Base-by-base conservation (phyloP, 1,139 yeast genomes). In the Pneumocystis carinii region DNA sequence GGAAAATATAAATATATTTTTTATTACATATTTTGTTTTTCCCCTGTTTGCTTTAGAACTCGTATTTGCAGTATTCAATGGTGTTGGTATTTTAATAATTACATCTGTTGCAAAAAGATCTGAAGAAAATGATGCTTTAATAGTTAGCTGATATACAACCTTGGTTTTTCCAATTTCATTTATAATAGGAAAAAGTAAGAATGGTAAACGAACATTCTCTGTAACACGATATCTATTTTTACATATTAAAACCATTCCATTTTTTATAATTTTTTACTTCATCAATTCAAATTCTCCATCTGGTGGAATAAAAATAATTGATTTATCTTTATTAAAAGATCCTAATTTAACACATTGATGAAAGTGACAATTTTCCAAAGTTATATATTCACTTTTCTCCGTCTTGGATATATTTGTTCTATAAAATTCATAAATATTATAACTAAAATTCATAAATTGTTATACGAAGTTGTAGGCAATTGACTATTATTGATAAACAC, bases 271-370 rank as follows among this genome's bases (percentile, higher is more conserved):
- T 24, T 24, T 24, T 48, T 24, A 24, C 55, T 83, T 77, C 94
- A 92, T 86, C 65, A 92, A 79, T 72, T 90, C 95, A 72, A 89
- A 89, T 64, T 84, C 86, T 0, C 97, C 97, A 75, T 90, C 97
- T 0, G 97, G 96, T 5, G 96, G 96, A 14, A 85, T 79, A 69
- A 89, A 89, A 62, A 83, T 82, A 65, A 89, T 86, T 62, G 83
- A 78, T 62, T 87, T 78, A 58, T 84, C 85, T 7, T 79, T 72
- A 68, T 86, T 90, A 72, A 86, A 87, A 70, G 81, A 80, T 59
- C 84, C 81, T 62, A 87, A 76, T 64, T 86, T 80, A 42, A 88
- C 96, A 73, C 95, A 86, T 69, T 88, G 94, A 73, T 92, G 97
- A 74, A 90, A 87, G 68, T 87, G 89, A 69, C 89, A 84, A 72